Conservation (phyloP, 2,329 filamentous ascomycete genomes). For the Ilyonectria sp. region DNA sequence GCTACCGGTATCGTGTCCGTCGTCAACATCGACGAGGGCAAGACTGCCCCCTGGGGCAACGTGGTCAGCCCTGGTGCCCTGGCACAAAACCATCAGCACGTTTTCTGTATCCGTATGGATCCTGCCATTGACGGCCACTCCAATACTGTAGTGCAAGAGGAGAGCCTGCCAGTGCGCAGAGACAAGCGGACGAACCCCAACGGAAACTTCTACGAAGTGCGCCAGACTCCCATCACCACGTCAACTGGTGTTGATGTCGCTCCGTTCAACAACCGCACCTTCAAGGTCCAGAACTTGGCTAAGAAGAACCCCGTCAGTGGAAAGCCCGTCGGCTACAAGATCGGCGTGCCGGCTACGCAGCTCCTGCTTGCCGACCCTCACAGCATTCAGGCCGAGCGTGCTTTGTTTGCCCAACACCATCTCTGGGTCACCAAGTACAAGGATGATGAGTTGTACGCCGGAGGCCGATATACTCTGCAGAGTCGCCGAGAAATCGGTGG, state of each 20-base stretch:
- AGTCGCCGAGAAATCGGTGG: constrained; percentile 53
- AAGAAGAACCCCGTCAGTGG: constrained; percentile 60
- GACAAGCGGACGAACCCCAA: constrained; percentile 62
- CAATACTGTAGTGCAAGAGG: constrained; percentile 67
- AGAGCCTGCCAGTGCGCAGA: constrained; percentile 61
- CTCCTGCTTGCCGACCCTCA: constrained; percentile 58
- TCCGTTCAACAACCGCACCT: constrained; percentile 62
- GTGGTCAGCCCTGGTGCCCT: constrained; percentile 73
- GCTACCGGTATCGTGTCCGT: constrained; percentile 61
- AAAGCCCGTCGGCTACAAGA: constrained; percentile 64
- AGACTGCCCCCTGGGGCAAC: constrained; percentile 69
- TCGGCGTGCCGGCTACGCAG: constrained; percentile 58
- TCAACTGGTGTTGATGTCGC: constrained; percentile 64
- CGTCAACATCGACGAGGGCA: constrained; percentile 68
- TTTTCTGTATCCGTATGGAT: constrained; percentile 75
- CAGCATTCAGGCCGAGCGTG: constrained; percentile 57
- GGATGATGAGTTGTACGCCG: constrained; percentile 63
- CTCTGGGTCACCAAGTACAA: constrained; percentile 63
- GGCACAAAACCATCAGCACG: constrained; percentile 77
- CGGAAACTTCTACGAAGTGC: constrained; percentile 61
- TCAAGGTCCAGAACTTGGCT: constrained; percentile 65
- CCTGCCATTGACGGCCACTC: constrained; percentile 72
- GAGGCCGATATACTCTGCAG: constrained; percentile 59
- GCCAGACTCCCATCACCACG: constrained; percentile 61
- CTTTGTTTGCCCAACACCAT: constrained; percentile 60